Evolutionary conservation across 441 rosid genomes (phyloP).

Genomic region (Brassica balearica): DNA sequence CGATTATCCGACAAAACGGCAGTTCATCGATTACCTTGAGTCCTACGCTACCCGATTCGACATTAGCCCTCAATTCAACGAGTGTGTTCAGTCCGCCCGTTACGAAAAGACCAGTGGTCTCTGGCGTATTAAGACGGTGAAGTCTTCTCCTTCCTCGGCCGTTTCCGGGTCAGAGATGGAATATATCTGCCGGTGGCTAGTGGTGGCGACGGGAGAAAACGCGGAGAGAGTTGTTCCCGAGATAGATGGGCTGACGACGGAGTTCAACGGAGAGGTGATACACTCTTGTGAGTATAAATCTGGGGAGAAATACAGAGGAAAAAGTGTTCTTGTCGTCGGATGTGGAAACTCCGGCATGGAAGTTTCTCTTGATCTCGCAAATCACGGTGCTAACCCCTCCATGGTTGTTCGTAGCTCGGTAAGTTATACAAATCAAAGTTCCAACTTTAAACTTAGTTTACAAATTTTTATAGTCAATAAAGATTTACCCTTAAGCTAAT

Average conservation of each 20-base stretch:
- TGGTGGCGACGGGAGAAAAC: constrained; percentile 53
- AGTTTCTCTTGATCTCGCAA: constrained; percentile 51
- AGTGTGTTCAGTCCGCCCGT: constrained; percentile 44
- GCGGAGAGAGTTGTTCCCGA: constrained; percentile 38
- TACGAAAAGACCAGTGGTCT: constrained; percentile 30
- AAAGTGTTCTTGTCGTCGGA: constrained; percentile 56
- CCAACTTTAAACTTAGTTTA: not conserved
- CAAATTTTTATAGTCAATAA: not conserved
- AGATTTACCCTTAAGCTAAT: not conserved
- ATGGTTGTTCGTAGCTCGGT: constrained; percentile 53
- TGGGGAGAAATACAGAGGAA: constrained; percentile 41
- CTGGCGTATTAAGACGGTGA: constrained; percentile 50
- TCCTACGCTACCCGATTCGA: constrained; percentile 44
- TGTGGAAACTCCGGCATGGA: constrained; percentile 67
- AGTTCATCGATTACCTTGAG: constrained; percentile 15
- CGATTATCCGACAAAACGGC: constrained; percentile 11
- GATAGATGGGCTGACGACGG: constrained; percentile 45
- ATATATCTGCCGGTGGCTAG: constrained; percentile 28
- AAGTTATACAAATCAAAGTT: constrained; percentile 3
- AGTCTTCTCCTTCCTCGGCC: not conserved
- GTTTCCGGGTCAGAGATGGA: constrained; percentile 30
- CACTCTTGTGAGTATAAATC: constrained; percentile 50
- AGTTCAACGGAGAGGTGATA: constrained; percentile 45
- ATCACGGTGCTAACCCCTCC: constrained; percentile 43
- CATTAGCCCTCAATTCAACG: constrained; percentile 43